phyloP scores from a whole-genome alignment of 192 early-diverging fungal species.

The Chytriomyces sp. region DNA sequence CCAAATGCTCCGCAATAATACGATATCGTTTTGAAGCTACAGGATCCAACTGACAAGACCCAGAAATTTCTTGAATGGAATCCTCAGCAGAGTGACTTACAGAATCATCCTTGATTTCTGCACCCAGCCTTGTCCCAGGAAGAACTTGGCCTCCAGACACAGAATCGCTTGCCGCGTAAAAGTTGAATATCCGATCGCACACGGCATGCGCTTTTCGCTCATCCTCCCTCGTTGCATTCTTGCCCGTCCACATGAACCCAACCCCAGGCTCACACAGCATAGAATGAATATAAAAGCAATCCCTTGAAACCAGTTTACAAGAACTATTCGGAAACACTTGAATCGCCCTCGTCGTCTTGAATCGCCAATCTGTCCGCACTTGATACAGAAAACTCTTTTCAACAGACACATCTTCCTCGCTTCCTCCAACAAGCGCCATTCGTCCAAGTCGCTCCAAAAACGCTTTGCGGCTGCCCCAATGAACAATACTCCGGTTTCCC shows the following conservation, averaged over 20 bases:
- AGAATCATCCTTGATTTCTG: neutral
- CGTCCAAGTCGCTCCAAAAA: conserved; percentile 1
- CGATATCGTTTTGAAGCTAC: neutral
- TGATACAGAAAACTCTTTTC: conserved; percentile 44
- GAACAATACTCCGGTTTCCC: conserved; percentile 49
- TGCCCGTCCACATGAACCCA: conserved; percentile 52
- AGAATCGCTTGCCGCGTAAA: neutral
- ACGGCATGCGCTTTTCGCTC: conserved; percentile 35
- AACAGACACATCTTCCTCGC: conserved; percentile 6
- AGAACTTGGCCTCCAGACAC: no score
- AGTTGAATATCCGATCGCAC: conserved; percentile 27
- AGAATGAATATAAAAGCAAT: conserved; percentile 54
- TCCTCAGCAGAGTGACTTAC: neutral
- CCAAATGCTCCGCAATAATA: conserved; percentile 29
- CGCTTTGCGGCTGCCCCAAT: conserved; percentile 44
- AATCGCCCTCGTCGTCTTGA: conserved; percentile 52
- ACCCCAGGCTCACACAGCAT: neutral
- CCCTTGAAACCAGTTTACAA: conserved; percentile 42
- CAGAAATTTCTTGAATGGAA: neutral
- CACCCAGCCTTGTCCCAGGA: neutral
- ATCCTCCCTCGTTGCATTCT: conserved; percentile 47
- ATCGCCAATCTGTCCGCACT: conserved; percentile 53
- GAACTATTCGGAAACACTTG: conserved; percentile 34
- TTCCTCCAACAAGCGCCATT: neutral
- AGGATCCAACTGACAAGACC: neutral